These are phyloP conservation scores for Populus simonii DNA, from an alignment of 345 rosid species.

Conservation along the genomic window DNA sequence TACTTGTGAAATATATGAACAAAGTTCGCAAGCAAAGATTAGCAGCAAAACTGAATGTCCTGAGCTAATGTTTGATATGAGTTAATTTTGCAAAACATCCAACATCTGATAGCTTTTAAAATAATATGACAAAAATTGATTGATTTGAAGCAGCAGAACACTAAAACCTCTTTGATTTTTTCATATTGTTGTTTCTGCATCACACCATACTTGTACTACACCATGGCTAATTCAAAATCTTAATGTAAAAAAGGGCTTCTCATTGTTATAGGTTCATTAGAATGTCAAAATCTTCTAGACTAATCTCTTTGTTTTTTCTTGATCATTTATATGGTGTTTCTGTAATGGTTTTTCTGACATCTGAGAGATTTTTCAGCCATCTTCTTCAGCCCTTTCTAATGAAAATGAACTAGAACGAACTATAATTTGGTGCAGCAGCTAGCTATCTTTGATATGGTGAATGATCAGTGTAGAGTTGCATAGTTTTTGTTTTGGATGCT, in stretches of 20 bases:
- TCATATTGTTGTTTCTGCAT: no score
- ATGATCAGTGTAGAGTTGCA: neutral
- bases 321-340: neutral
- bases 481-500: neutral
- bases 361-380: neutral
- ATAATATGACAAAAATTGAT: no score
- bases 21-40: no score
- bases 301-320: neutral
- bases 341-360: neutral
- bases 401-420: neutral
- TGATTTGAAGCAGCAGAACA: no score
- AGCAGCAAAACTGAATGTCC: no score
- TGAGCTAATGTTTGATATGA: no score
- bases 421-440: neutral
- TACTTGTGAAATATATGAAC: no score
- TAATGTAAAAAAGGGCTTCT: neutral
- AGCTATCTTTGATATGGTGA: neutral
- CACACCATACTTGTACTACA: no score
- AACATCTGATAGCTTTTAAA: no score
- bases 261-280: neutral
- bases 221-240: no score
- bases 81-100: no score
- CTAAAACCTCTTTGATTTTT: no score
- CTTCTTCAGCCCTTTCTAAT: neutral
- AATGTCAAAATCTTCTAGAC: neutral